Evolutionary conservation across 2,329 filamentous ascomycete species (phyloP).

Genomic region (Clarireedia sp.): DNA sequence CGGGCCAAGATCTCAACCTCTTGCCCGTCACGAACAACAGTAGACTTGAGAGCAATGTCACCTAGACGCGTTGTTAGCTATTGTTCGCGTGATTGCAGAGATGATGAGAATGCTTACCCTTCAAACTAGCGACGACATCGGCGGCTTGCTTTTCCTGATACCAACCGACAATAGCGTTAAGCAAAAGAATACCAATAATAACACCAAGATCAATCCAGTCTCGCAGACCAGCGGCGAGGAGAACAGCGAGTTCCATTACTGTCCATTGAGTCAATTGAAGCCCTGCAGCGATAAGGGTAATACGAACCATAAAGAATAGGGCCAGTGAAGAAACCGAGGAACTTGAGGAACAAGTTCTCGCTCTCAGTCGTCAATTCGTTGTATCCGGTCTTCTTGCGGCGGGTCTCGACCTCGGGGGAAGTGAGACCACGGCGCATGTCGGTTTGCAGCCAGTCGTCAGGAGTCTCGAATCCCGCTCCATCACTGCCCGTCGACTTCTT

Average conservation of each 20-base stretch:
- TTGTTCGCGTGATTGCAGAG: neutral
- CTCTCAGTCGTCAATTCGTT: constrained; percentile 69
- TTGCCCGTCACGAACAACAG: constrained; percentile 58
- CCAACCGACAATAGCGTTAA: constrained; percentile 72
- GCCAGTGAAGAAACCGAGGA: constrained; percentile 67
- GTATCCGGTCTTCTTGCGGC: constrained; percentile 59
- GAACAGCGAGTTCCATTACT: constrained; percentile 72
- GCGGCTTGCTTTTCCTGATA: constrained; percentile 77
- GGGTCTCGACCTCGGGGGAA: constrained; percentile 49
- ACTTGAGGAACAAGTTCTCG: constrained; percentile 68
- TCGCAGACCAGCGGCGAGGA: constrained; percentile 64
- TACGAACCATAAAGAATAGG: constrained; percentile 68
- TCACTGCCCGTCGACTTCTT: constrained; percentile 41
- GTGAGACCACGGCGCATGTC: constrained; percentile 59
- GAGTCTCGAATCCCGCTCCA: constrained; percentile 33
- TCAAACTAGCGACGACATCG: constrained; percentile 65
- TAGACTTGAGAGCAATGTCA: constrained; percentile 69
- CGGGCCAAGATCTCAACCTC: constrained; percentile 64
- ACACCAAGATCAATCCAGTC: constrained; percentile 75
- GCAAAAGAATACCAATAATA: constrained; percentile 65
- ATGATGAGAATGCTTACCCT: constrained; percentile 31
- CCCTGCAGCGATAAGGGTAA: neutral
- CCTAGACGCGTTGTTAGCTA: constrained; percentile 32
- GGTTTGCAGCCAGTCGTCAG: constrained; percentile 62
- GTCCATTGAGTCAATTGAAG: constrained; percentile 13